Percentiles rank a stretch among this genome's conserved stretches.
These are phyloP conservation scores for Globisporangium mamillatum DNA, from an alignment of 352 stramenopile genomes.

Conservation along the genomic window DNA sequence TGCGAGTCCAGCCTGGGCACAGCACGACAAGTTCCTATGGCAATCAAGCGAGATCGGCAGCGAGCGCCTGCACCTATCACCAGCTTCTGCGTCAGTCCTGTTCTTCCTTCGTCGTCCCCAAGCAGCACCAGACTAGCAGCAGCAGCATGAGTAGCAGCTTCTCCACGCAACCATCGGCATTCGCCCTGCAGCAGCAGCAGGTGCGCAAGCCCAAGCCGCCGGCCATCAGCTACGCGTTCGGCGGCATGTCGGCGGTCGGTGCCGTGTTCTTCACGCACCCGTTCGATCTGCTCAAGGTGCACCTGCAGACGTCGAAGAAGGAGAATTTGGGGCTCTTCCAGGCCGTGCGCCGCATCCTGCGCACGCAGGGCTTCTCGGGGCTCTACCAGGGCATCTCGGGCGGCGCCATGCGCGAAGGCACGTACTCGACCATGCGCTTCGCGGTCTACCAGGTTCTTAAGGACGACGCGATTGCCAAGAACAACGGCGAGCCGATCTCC, in stretches of 20 bases:
- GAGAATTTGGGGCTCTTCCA: constrained; percentile 56
- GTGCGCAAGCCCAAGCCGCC: constrained; percentile 28
- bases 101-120: neutral
- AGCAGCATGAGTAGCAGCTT: neutral
- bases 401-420: constrained; percentile 75
- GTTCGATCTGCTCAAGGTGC: constrained; percentile 83
- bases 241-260: constrained; percentile 72
- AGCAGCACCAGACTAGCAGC: neutral
- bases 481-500: constrained; percentile 61
- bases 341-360: constrained; percentile 51
- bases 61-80: neutral
- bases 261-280: constrained; percentile 86
- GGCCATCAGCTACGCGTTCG: constrained; percentile 69
- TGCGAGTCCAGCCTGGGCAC: too few species aligned
- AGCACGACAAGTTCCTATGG: neutral
- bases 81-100: neutral
- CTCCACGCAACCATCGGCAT: neutral
- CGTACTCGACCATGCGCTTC: constrained; percentile 84
- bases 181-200: neutral
- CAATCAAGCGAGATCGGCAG: neutral
- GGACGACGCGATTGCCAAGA: constrained; percentile 63
- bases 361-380: constrained; percentile 58
- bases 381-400: constrained; percentile 83
- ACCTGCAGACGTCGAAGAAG: constrained; percentile 77
- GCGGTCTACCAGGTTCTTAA: constrained; percentile 84